phyloP scores from a whole-genome alignment of 2,329 filamentous ascomycete genomes.

The Huntiella omanensis region DNA sequence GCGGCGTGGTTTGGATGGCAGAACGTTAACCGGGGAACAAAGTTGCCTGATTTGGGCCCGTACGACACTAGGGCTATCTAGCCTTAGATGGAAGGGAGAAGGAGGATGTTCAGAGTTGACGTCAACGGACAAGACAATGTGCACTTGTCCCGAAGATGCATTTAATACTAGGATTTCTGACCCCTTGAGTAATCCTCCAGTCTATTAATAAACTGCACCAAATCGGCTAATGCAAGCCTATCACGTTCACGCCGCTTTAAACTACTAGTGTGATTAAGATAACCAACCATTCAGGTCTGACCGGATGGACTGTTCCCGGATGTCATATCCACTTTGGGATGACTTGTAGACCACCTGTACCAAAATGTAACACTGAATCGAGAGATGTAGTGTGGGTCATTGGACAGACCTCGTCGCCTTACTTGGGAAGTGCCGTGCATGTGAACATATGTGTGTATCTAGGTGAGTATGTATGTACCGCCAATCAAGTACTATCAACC shows the following conservation, averaged over 20 bases:
- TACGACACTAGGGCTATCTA: slow-evolving; percentile 10
- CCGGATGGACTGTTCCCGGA: too few relatives aligned
- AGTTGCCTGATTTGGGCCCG: slow-evolving; percentile 13
- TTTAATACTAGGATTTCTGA: background rate
- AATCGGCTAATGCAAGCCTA: background rate
- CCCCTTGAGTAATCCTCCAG: background rate
- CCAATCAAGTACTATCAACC: too few relatives aligned
- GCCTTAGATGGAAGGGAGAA: background rate
- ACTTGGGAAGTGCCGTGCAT: background rate
- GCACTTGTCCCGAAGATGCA: background rate
- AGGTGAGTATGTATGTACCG: too few relatives aligned
- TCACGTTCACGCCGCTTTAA: too few relatives aligned
- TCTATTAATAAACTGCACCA: background rate
- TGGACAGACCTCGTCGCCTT: too few relatives aligned
- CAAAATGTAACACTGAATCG: too few relatives aligned
- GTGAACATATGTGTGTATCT: background rate
- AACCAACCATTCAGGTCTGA: too few relatives aligned
- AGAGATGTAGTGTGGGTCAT: too few relatives aligned
- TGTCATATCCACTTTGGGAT: too few relatives aligned
- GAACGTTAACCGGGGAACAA: slow-evolving; percentile 12
- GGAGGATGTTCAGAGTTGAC: background rate
- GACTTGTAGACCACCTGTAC: too few relatives aligned
- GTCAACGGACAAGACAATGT: background rate
- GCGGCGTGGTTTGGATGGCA: slow-evolving; percentile 17
- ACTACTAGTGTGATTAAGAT: too few relatives aligned